phyloP scores from a whole-genome alignment of 2,329 filamentous ascomycete genomes.

The Thelonectria rubi region DNA sequence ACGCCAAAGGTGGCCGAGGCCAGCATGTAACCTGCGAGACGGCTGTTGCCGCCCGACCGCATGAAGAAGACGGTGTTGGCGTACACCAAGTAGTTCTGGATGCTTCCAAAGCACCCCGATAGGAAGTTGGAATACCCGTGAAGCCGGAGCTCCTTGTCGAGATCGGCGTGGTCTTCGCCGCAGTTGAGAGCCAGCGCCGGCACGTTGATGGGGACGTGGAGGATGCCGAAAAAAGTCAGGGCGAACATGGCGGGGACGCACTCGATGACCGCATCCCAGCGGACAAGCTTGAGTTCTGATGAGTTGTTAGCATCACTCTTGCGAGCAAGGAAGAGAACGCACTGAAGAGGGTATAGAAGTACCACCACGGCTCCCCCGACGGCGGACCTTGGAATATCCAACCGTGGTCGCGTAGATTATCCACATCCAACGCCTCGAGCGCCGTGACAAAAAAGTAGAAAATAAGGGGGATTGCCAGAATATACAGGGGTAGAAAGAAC shows the following conservation, averaged over 20 bases:
- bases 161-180: constrained; percentile 89
- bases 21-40: constrained; percentile 85
- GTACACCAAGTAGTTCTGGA: constrained; percentile 97
- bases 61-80: constrained; percentile 98
- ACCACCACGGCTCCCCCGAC: constrained; percentile 91
- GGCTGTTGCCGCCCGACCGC: constrained; percentile 86
- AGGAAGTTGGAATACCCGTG: constrained; percentile 94
- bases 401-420: constrained; percentile 73
- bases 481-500: constrained; percentile 87
- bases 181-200: constrained; percentile 90
- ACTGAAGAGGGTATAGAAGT: constrained; percentile 97
- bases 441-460: constrained; percentile 82
- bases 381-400: constrained; percentile 94
- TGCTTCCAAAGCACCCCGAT: constrained; percentile 86
- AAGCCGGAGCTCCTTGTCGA: constrained; percentile 90
- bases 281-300: constrained; percentile 79
- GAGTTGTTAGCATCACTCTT: constrained; percentile 28
- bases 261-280: constrained; percentile 84
- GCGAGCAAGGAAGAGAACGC: constrained; percentile 48
- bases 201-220: constrained; percentile 98
- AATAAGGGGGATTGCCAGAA: constrained; percentile 77
- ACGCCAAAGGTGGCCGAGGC: constrained; percentile 82
- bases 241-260: constrained; percentile 95
- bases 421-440: constrained; percentile 73
- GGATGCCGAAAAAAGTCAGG: constrained; percentile 94